Evolutionary conservation across 225 moss, liverwort and hornwort species (phyloP), one percentile per base, ranked within the genome.

Genomic region (Pseudisothecium myosuroides): DNA sequence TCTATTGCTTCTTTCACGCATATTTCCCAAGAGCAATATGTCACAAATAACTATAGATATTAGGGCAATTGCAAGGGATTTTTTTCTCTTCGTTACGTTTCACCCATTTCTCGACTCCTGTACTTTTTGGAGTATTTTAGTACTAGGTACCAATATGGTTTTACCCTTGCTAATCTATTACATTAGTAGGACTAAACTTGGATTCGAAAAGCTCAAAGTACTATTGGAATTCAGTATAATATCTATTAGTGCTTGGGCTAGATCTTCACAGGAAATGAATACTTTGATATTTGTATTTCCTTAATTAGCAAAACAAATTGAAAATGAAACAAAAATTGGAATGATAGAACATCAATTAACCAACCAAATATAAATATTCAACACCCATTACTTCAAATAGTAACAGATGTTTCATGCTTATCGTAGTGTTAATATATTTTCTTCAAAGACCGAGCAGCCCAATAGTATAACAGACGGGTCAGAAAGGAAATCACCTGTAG

Each of bases 401-500:
- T 60, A 72, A 5, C 43, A 71, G 24, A 17, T 31, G 14, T 39
- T 39, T 11, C 55, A 32, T 32, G 49, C 47, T 49, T 12, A 36
- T 23, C 64, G 36, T 64, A 49, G 36, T 36, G 64, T 47, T 49
- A 34, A 49, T 63, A 58, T 17, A 34, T 17, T 23, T 32, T 60
- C 34, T 17, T 58, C 59, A 26, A 73, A 45, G 60, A 85, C 18
- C 36, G 27, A 73, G 34, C 73, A 60, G 45, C 26, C 12, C 50
- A 83, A 50, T 18, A 37, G 19, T 37, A 67, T 17, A n/a, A 66
- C 52, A 52, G 52, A 66, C 12, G 66, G 37, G 83, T 83, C 66
- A 47, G 68, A 59, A 21, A 69, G n/a, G 29, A 31, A 80, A 49
- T 88, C 89, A 97, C 96, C 96, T 94, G 96, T 34, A 95, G 92